Evolutionary conservation across 2,329 filamentous ascomycete genomes (phyloP).

Genomic region (Fusarium acutatum): DNA sequence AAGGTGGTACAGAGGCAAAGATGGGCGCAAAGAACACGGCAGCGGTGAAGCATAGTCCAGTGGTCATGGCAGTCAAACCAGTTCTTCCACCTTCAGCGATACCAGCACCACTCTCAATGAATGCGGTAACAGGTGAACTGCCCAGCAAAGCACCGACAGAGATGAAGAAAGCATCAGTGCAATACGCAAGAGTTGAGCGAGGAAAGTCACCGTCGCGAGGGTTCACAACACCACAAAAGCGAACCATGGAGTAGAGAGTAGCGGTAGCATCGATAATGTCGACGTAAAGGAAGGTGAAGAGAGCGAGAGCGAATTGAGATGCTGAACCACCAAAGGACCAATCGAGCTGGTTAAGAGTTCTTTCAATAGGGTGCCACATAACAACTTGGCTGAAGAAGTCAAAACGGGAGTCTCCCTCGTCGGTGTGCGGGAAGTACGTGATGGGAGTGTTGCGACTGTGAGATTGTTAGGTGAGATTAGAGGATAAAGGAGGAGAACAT

Average conservation of each 20-base stretch:
- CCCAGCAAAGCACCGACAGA: slow-evolving; percentile 76
- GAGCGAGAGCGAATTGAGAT: slow-evolving; percentile 72
- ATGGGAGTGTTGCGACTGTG: slow-evolving; percentile 70
- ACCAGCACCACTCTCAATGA: slow-evolving; percentile 79
- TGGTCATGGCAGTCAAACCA: slow-evolving; percentile 74
- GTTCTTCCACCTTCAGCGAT: slow-evolving; percentile 80
- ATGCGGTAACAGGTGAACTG: slow-evolving; percentile 75
- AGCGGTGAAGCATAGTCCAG: slow-evolving; percentile 75
- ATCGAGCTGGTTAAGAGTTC: slow-evolving; percentile 69
- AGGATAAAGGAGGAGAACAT: not conserved
- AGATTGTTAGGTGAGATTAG: not conserved
- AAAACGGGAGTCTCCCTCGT: slow-evolving; percentile 70
- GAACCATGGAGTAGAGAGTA: slow-evolving; percentile 83
- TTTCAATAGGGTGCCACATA: slow-evolving; percentile 74
- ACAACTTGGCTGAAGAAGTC: slow-evolving; percentile 79
- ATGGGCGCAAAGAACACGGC: slow-evolving; percentile 80
- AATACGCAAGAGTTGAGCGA: slow-evolving; percentile 82
- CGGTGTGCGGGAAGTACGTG: slow-evolving; percentile 76
- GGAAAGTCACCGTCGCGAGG: slow-evolving; percentile 81
- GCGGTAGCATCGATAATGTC: slow-evolving; percentile 83
- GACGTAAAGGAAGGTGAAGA: slow-evolving; percentile 82
- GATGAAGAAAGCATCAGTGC: slow-evolving; percentile 74
- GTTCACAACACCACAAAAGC: slow-evolving; percentile 73
- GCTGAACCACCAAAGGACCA: slow-evolving; percentile 68
- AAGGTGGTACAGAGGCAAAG: slow-evolving; percentile 79